Conservation (phyloP, 306 rosid genomes). For the Sindora glabra region DNA sequence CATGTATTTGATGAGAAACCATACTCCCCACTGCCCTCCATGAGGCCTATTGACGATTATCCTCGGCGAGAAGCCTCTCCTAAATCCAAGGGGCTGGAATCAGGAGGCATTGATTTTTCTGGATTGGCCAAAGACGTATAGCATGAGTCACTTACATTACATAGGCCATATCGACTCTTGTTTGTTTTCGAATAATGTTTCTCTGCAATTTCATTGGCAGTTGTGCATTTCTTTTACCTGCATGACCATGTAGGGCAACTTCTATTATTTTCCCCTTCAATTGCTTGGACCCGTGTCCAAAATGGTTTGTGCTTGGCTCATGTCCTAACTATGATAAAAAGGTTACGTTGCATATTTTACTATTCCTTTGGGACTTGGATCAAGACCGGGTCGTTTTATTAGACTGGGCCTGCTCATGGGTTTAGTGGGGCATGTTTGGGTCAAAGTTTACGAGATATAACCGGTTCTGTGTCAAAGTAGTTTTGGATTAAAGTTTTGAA, state of each 20-base stretch:
- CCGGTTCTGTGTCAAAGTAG: too few species aligned
- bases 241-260: not conserved
- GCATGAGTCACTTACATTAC: not conserved
- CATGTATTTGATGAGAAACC: conserved; percentile 37
- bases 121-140: conserved; percentile 66
- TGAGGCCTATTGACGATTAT: conserved; percentile 40
- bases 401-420: too few species aligned
- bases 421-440: too few species aligned
- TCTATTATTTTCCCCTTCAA: not conserved
- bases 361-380: too few species aligned
- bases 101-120: conserved; percentile 39
- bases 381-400: too few species aligned
- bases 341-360: too few species aligned
- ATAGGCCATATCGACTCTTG: not conserved
- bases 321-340: too few species aligned
- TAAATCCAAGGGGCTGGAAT: conserved; percentile 19
- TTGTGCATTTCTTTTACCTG: not conserved
- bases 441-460: too few species aligned
- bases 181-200: not conserved
- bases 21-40: conserved; percentile 36
- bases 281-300: too few species aligned
- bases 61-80: conserved; percentile 25
- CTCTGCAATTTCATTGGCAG: not conserved
- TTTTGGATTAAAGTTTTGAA: too few species aligned
- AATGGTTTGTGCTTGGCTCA: too few species aligned